These are phyloP conservation scores for Pholiota adiposa DNA, from an alignment of 1,284 basidiomycete species.

Conservation along the genomic window DNA sequence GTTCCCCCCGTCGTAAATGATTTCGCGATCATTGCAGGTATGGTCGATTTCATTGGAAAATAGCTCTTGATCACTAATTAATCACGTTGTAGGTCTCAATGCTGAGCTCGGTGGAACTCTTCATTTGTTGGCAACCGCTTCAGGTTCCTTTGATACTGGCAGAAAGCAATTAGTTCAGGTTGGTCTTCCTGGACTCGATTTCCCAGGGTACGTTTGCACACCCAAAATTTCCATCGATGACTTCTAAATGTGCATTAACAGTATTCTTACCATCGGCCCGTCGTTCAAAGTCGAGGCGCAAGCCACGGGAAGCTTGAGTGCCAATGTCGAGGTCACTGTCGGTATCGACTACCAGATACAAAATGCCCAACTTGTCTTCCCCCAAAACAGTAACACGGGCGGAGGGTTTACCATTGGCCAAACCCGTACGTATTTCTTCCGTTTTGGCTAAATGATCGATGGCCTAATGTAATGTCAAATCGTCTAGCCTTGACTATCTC, in stretches of 20 bases:
- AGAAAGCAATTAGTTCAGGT: too few species aligned
- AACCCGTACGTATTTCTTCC: too few species aligned
- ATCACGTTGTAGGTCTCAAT: too few species aligned
- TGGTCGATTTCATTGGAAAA: constrained; percentile 12
- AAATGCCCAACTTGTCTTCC: constrained; percentile 49
- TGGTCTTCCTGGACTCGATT: constrained; percentile 30
- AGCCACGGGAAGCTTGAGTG: constrained; percentile 38
- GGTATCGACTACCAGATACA: constrained; percentile 41
- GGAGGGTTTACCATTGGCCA: too few species aligned
- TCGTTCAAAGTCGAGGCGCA: constrained; percentile 40
- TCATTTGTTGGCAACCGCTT: constrained; percentile 32
- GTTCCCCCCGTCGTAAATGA: constrained; percentile 40
- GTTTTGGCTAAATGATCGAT: too few species aligned
- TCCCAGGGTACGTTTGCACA: constrained; percentile 37
- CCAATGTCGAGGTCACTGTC: constrained; percentile 41
- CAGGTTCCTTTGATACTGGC: constrained; percentile 32
- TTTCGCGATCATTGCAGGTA: constrained; percentile 32
- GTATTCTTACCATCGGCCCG: constrained; percentile 44
- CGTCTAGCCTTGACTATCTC: constrained; percentile 38
- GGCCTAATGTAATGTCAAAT: too few species aligned
- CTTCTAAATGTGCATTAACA: too few species aligned
- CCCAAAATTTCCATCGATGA: background rate
- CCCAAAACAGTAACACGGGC: constrained; percentile 26
- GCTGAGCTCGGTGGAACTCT: constrained; percentile 25
- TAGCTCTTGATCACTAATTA: too few species aligned